Evolutionary conservation across 768 basidiomycete genomes (phyloP), one percentile per base, ranked within the genome.

Genomic region (Mycena pura): DNA sequence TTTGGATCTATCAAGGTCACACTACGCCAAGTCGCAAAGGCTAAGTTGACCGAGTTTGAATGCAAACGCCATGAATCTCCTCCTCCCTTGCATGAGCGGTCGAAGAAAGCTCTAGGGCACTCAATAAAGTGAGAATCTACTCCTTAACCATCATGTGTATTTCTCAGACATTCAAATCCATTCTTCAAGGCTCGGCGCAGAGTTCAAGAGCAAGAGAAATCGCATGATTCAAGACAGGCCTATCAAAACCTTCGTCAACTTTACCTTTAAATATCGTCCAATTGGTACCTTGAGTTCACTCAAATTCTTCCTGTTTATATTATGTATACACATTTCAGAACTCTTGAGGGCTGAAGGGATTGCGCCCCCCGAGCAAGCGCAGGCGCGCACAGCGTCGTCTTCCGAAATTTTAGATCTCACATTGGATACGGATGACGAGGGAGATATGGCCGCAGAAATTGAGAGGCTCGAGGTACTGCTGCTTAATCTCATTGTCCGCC

Each of bases 91-190:
- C 58, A 64, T 11, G 63, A 64, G 21, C 31, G 36, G 15, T 57
- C 63, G 8, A 64, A 64, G 44, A 64, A 64, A 25, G 59, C 47
- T 5, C 44, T 64, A 1, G 63, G 59, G 13, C 63, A 64, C 25
- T 64, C 63, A 2, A 54, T 64, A 7, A 58, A 64, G 63, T 60
- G 14, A 29, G 55, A 17, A 17, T 2, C 11, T 22, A 15, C 22
- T 27, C 32, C 46, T 22, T 11, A n/a, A n/a, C n/a, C n/a, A n/a
- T n/a, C n/a, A n/a, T n/a, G n/a, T n/a, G 10, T 14, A n/a, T 32
- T 38, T 39, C 32, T 34, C 25, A 9, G 14, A n/a, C 7, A n/a
- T 4, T 19, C 29, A 22, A 19, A 13, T 36, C 15, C 46, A 9
- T 15, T 21, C 10, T 46, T 13, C 31, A 21, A 62, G 54, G 9